Percentiles rank a stretch among this genome's conserved stretches.
Conservation (phyloP, 805 yeast genomes). For the Brettanomyces naardenensis region DNA sequence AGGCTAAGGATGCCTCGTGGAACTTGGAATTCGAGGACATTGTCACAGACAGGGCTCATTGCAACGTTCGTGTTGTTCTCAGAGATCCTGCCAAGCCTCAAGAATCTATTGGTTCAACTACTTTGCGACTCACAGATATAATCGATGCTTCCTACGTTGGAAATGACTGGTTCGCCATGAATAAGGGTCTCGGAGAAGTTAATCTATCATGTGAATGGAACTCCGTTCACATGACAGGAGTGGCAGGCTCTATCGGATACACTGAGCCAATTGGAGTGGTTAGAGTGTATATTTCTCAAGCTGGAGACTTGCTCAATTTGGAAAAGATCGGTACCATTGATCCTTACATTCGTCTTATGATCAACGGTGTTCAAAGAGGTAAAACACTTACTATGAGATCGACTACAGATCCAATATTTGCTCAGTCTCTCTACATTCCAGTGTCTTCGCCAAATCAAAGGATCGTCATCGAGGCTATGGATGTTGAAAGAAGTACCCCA, state of each 20-base stretch:
- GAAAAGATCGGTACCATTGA: conserved; percentile 88
- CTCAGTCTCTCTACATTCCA: conserved; percentile 75
- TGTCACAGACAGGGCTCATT: conserved; percentile 59
- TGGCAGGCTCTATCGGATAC: conserved; percentile 69
- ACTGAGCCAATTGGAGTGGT: conserved; percentile 93
- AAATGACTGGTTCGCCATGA: conserved; percentile 67
- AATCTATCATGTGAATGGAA: conserved; percentile 72
- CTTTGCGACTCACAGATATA: conserved; percentile 53
- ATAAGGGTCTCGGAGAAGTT: conserved; percentile 64
- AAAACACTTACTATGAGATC: conserved; percentile 66
- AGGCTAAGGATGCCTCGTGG: conserved; percentile 62
- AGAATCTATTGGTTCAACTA: conserved; percentile 55
- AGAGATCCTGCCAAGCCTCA: conserved; percentile 50
- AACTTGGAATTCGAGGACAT: conserved; percentile 50
- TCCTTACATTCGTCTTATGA: conserved; percentile 77
- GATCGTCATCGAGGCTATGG: conserved; percentile 85
- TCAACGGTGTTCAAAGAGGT: conserved; percentile 68
- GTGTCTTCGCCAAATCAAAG: conserved; percentile 77
- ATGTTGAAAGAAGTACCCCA: conserved; percentile 66
- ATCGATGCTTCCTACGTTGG: conserved; percentile 75
- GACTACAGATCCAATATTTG: conserved; percentile 75
- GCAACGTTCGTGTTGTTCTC: conserved; percentile 60
- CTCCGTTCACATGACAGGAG: conserved; percentile 67
- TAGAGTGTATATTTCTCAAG: conserved; percentile 63
- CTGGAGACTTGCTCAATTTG: conserved; percentile 70